Conservation (phyloP, 2,329 filamentous ascomycete species). For the Aspergillus unguis region DNA sequence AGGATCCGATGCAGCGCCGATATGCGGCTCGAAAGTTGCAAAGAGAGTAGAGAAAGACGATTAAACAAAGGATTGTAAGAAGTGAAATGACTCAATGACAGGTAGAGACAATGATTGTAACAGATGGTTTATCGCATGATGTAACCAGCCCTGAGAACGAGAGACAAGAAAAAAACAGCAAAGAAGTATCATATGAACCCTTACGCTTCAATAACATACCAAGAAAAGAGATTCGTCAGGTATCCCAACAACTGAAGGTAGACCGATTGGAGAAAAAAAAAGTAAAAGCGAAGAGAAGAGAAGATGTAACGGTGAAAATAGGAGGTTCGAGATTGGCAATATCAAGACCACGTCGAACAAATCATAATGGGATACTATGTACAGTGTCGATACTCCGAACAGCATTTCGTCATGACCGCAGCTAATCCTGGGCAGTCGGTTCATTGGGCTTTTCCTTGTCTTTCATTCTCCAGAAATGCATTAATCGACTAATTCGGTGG, state of each 20-base stretch:
- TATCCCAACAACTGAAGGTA: constrained; percentile 20
- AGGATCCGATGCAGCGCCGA: constrained; percentile 6
- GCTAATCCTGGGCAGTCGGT: constrained; percentile 21
- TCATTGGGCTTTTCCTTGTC: constrained; percentile 39
- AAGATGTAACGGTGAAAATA: constrained; percentile 4
- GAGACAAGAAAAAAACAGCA: constrained; percentile 27
- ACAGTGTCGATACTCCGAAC: constrained; percentile 15
- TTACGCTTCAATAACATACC: constrained; percentile 26
- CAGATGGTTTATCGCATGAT: constrained; percentile 22
- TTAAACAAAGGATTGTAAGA: constrained; percentile 11
- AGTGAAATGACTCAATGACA: constrained; percentile 9
- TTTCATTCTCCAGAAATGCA: constrained; percentile 50
- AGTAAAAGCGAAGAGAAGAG: constrained; percentile 8
- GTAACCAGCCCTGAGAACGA: constrained; percentile 32
- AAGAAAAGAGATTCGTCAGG: constrained; percentile 38
- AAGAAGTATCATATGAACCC: constrained; percentile 29
- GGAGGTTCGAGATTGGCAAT: constrained; percentile 8
- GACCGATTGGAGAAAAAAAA: constrained; percentile 17
- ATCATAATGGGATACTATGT: constrained; percentile 21
- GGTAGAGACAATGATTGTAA: constrained; percentile 16
- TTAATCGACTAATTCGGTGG: constrained; percentile 46
- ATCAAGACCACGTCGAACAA: constrained; percentile 21
- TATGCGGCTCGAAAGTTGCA: constrained; percentile 10
- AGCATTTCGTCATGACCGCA: constrained; percentile 21
- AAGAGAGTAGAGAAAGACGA: constrained; percentile 13